A percentile compares a stretch with the other conserved stretches of the same genome.
Evolutionary conservation across 2,329 filamentous ascomycete genomes (phyloP).

Genomic region (Myotisia sp.): DNA sequence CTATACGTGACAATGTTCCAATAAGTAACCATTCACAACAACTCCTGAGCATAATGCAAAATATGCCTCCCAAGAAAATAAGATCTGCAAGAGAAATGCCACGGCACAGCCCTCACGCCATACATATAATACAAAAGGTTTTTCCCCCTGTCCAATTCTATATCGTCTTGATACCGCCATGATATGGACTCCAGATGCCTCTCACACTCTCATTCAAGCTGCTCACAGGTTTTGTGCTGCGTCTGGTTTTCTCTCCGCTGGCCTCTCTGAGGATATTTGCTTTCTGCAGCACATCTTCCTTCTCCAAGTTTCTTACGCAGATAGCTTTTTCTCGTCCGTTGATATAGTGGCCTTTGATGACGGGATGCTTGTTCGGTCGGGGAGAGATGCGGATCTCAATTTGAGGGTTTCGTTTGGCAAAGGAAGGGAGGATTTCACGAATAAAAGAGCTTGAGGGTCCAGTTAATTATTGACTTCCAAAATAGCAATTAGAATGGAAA

Average conservation of each 20-base stretch:
- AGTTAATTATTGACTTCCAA: not conserved
- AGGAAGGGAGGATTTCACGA: constrained; percentile 57
- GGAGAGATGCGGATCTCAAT: constrained; percentile 88
- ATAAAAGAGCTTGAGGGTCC: constrained; percentile 55
- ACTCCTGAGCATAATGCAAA: constrained; percentile 5
- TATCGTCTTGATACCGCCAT: constrained; percentile 40
- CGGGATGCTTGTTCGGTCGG: constrained; percentile 74
- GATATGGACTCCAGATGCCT: constrained; percentile 51
- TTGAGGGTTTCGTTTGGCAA: constrained; percentile 68
- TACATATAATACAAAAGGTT: constrained; percentile 2
- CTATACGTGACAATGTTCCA: too few relatives aligned
- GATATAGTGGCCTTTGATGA: constrained; percentile 81
- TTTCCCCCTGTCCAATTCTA: constrained; percentile 18
- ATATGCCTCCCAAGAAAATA: constrained; percentile 2
- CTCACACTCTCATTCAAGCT: constrained; percentile 51
- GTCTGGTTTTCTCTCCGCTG: constrained; percentile 37
- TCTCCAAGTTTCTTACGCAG: constrained; percentile 75
- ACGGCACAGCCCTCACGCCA: constrained; percentile 1
- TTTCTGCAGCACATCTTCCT: constrained; percentile 69
- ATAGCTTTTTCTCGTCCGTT: constrained; percentile 76
- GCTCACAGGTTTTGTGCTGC: constrained; percentile 43
- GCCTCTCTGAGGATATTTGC: constrained; percentile 36
- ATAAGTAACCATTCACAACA: too few relatives aligned
- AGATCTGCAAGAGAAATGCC: not conserved
- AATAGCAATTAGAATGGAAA: constrained; percentile 1